These are phyloP conservation scores for Carnegiea gigantea DNA, from an alignment of 179 eudicot species.

Conservation along the genomic window DNA sequence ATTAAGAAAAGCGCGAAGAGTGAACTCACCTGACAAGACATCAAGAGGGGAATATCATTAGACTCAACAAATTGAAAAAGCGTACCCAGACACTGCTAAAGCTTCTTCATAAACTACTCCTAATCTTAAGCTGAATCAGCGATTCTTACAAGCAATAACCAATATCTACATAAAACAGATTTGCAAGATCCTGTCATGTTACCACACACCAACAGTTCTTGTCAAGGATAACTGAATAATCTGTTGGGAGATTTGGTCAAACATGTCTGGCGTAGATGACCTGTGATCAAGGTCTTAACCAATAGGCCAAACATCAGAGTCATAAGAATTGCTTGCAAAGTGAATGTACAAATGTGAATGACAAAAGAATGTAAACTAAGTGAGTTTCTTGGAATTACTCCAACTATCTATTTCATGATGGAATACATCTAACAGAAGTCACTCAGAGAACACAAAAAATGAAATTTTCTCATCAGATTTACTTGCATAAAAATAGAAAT, in stretches of 20 bases:
- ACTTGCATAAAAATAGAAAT: background rate
- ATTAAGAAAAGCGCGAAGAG: slow-evolving; percentile 93
- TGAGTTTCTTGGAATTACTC: background rate
- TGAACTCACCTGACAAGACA: slow-evolving; percentile 81
- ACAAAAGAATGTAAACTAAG: slow-evolving; percentile 5
- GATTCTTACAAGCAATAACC: background rate
- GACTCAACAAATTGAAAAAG: background rate
- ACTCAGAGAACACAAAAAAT: background rate
- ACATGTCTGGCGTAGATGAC: background rate
- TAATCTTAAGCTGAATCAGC: background rate
- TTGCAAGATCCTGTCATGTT: background rate
- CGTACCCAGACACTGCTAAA: background rate
- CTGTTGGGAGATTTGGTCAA: background rate
- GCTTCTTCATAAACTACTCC: background rate
- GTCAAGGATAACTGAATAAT: background rate
- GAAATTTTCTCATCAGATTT: background rate
- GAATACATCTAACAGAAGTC: background rate
- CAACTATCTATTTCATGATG: background rate
- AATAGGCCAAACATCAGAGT: slow-evolving; percentile 1
- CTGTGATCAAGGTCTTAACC: slow-evolving; percentile 5
- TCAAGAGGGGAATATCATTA: background rate
- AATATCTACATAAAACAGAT: background rate
- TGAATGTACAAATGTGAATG: background rate
- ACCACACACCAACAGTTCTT: background rate
- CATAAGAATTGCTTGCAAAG: background rate